phyloP scores from a whole-genome alignment of 306 rosid genomes.

The Pueraria montana region DNA sequence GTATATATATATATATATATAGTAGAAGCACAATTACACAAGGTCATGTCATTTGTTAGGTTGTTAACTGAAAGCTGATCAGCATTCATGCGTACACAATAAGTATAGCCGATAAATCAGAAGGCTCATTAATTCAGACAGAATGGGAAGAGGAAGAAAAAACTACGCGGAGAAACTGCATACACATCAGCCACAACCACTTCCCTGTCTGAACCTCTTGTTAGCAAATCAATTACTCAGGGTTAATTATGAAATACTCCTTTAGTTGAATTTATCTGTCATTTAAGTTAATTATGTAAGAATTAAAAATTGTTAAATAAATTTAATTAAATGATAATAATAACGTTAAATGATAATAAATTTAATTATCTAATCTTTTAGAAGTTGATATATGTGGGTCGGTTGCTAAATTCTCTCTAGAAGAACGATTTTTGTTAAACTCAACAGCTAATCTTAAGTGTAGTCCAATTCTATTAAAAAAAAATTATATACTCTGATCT shows the following conservation, averaged over 20 bases:
- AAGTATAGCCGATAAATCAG: slow-evolving; percentile 3
- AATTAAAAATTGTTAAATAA: not conserved
- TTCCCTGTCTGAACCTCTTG: not conserved
- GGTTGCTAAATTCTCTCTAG: no score
- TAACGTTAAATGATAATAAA: no score
- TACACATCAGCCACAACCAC: not conserved
- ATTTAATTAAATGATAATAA: no score
- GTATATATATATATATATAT: not conserved
- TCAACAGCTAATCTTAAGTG: not conserved
- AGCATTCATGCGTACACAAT: not conserved
- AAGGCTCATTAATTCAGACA: slow-evolving; percentile 31
- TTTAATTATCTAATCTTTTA: no score
- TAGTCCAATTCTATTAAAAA: not conserved
- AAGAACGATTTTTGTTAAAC: not conserved
- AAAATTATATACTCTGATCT: not conserved
- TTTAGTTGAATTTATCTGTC: no score
- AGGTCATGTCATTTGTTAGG: slow-evolving; percentile 17
- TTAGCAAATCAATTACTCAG: not conserved
- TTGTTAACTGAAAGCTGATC: not conserved
- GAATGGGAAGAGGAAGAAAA: not conserved
- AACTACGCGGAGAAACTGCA: not conserved
- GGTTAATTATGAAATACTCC: no score
- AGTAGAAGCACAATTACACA: not conserved
- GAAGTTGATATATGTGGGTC: not conserved
- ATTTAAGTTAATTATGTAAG: not conserved